These are phyloP conservation scores for Ganoderma resinaceum DNA, from an alignment of 1,284 basidiomycete genomes.

Conservation along the genomic window DNA sequence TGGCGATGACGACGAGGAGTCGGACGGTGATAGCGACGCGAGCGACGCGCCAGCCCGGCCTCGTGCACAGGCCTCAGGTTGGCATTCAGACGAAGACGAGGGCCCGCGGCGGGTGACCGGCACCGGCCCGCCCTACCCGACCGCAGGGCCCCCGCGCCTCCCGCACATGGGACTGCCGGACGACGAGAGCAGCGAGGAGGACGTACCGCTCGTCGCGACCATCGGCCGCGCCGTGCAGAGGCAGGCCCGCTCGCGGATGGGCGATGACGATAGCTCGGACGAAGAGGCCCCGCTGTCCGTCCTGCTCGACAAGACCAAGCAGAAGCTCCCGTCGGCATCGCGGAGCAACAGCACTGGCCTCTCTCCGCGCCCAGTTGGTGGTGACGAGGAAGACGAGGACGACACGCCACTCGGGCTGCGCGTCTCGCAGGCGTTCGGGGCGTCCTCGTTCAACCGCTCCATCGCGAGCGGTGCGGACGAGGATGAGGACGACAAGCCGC, in stretches of 20 bases:
- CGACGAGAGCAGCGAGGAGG: slow-evolving; percentile 73
- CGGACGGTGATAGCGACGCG: slow-evolving; percentile 58
- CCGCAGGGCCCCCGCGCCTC: slow-evolving; percentile 24
- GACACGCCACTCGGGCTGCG: slow-evolving; percentile 73
- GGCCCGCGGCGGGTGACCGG: slow-evolving; percentile 60
- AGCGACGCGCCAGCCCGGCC: slow-evolving; percentile 49
- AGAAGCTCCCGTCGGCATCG: slow-evolving; percentile 49
- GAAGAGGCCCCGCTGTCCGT: slow-evolving; percentile 77
- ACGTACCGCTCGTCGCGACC: slow-evolving; percentile 73
- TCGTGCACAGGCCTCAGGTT: slow-evolving; percentile 35
- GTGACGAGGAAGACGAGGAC: slow-evolving; percentile 61
- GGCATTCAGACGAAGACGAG: slow-evolving; percentile 39
- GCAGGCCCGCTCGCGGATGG: slow-evolving; percentile 39
- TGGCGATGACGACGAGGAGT: slow-evolving; percentile 51
- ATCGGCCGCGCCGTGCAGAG: slow-evolving; percentile 57
- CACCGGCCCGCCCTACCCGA: slow-evolving; percentile 51
- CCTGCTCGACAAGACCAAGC: slow-evolving; percentile 60
- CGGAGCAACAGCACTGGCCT: slow-evolving; percentile 45
- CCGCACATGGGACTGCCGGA: slow-evolving; percentile 27
- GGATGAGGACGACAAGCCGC: slow-evolving; percentile 56
- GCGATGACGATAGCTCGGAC: slow-evolving; percentile 60
- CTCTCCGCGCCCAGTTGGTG: slow-evolving; percentile 37
- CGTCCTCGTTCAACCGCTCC: slow-evolving; percentile 20
- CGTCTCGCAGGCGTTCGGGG: slow-evolving; percentile 47
- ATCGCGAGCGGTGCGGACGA: slow-evolving; percentile 29